Conservation (phyloP, 2,329 filamentous ascomycete genomes). For the Macrophomina phaseolina region DNA sequence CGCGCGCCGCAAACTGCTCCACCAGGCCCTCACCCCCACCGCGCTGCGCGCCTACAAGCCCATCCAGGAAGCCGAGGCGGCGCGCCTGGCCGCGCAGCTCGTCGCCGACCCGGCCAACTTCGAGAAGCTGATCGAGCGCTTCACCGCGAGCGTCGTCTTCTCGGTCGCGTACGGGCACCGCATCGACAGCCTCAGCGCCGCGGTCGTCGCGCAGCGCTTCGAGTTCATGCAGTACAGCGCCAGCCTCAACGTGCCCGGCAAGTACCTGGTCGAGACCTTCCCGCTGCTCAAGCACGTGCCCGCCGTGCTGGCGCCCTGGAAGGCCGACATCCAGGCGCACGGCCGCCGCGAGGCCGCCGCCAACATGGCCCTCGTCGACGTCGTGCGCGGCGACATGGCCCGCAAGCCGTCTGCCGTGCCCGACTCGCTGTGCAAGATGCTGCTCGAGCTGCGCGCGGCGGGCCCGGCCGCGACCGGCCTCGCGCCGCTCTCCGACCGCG, state of each 20-base stretch:
- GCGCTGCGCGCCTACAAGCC: slow-evolving; percentile 53
- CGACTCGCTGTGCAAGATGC: slow-evolving; percentile 52
- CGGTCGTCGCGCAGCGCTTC: slow-evolving; percentile 55
- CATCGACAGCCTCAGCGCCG: slow-evolving; percentile 54
- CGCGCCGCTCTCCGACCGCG: slow-evolving; percentile 43
- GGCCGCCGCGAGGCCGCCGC: slow-evolving; percentile 46
- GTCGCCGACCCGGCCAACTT: slow-evolving; percentile 49
- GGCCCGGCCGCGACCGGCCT: not conserved
- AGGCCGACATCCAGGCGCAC: slow-evolving; percentile 49
- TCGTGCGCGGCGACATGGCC: slow-evolving; percentile 48
- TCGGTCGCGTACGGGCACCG: slow-evolving; percentile 59
- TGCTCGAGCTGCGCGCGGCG: slow-evolving; percentile 46
- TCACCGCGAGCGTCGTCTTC: slow-evolving; percentile 57
- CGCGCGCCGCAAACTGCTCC: slow-evolving; percentile 49
- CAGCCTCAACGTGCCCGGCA: slow-evolving; percentile 54
- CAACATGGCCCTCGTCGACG: slow-evolving; percentile 50
- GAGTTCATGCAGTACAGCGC: slow-evolving; percentile 57
- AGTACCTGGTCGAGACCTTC: slow-evolving; percentile 55
- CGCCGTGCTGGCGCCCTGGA: slow-evolving; percentile 54
- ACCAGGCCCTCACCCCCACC: slow-evolving; percentile 53
- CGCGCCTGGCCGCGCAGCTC: slow-evolving; percentile 51
- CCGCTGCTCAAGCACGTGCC: slow-evolving; percentile 53
- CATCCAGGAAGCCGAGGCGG: slow-evolving; percentile 57
- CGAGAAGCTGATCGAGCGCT: slow-evolving; percentile 55
- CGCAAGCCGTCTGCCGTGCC: slow-evolving; percentile 39